phyloP scores from a whole-genome alignment of 768 basidiomycete genomes.

The Suillus occidentalis region DNA sequence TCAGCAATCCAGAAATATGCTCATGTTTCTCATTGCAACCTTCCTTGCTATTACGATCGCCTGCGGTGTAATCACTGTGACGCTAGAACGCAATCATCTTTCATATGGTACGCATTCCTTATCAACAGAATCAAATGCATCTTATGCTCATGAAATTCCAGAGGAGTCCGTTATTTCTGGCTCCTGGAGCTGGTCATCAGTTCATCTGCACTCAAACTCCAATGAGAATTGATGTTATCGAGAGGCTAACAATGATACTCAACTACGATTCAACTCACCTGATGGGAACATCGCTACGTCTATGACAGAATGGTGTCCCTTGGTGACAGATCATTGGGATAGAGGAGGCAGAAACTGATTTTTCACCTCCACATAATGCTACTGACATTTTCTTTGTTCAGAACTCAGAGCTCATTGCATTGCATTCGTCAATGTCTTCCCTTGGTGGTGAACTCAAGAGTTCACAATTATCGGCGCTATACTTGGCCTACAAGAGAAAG shows the following conservation, averaged over 20 bases:
- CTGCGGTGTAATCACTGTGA: background rate
- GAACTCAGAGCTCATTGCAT: slow-evolving; percentile 89
- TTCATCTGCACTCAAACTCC: too few species aligned
- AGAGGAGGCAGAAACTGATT: slow-evolving; percentile 31
- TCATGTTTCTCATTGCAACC: background rate
- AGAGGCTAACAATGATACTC: too few species aligned
- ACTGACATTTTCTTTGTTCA: slow-evolving; percentile 13
- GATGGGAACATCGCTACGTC: background rate
- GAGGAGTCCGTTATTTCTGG: background rate
- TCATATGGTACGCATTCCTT: background rate
- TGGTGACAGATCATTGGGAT: background rate
- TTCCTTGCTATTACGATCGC: background rate
- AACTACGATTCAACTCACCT: background rate
- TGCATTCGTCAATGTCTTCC: slow-evolving; percentile 72
- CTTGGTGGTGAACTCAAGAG: slow-evolving; percentile 84
- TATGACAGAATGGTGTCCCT: background rate
- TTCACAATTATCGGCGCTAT: slow-evolving; percentile 89
- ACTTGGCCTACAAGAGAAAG: slow-evolving; percentile 86
- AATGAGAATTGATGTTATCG: too few species aligned
- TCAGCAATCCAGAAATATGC: slow-evolving; percentile 4
- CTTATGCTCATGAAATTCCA: background rate
- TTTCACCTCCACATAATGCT: background rate
- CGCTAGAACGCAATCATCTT: background rate
- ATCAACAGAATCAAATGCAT: background rate
- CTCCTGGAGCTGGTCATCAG: too few species aligned